These are phyloP conservation scores for Zygoascus meyerae DNA, from an alignment of 1,139 yeast species.

Conservation along the genomic window DNA sequence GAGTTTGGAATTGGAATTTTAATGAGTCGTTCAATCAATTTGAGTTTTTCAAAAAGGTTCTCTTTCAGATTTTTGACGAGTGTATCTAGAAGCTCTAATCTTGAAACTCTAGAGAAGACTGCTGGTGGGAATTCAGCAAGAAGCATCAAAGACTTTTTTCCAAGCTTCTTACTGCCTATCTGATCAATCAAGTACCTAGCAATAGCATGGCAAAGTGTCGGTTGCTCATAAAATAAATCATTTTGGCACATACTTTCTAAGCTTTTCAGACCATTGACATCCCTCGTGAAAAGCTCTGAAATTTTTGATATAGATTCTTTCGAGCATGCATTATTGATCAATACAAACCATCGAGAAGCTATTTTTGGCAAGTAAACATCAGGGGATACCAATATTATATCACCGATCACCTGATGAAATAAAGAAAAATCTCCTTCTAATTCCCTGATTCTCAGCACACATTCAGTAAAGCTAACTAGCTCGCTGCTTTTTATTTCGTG, in stretches of 20 bases:
- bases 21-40: background rate
- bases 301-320: background rate
- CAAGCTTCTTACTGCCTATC: background rate
- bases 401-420: background rate
- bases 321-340: background rate
- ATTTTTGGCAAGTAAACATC: background rate
- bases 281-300: background rate
- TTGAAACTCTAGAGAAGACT: background rate
- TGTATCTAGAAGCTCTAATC: constrained; percentile 1
- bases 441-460: constrained; percentile 6
- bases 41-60: background rate
- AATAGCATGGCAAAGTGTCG: background rate
- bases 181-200: background rate
- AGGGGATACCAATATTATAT: background rate
- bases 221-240: constrained; percentile 7
- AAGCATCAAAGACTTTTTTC: background rate
- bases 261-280: background rate
- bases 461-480: background rate
- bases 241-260: background rate
- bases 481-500: background rate
- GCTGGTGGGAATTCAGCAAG: background rate
- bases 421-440: constrained; percentile 3
- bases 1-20: constrained; percentile 1
- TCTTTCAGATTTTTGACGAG: background rate
- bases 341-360: constrained; percentile 6